These are phyloP conservation scores for Cladosporium sp. DNA, from an alignment of 2,329 filamentous ascomycete genomes.

Conservation along the genomic window DNA sequence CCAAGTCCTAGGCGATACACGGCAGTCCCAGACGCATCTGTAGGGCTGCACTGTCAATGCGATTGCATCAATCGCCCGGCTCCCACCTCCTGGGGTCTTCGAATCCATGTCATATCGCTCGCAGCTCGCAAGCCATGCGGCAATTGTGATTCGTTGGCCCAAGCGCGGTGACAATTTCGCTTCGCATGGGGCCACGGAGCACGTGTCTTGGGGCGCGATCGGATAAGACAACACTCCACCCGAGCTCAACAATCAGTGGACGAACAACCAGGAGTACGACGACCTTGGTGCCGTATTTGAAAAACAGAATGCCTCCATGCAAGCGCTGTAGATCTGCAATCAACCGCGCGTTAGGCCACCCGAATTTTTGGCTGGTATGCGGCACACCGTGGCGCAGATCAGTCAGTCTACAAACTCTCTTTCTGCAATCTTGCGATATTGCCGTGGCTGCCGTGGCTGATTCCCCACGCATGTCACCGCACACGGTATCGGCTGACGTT, in stretches of 20 bases:
- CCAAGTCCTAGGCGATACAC: neutral
- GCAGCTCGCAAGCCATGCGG: neutral
- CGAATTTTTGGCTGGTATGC: neutral
- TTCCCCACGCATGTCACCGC: conserved; percentile 5
- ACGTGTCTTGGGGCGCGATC: conserved; percentile 1
- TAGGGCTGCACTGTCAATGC: neutral
- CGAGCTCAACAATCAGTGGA: neutral
- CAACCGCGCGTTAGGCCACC: conserved; percentile 1
- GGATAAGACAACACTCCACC: neutral
- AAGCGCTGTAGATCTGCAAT: conserved; percentile 4
- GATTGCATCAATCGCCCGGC: neutral
- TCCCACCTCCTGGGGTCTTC: neutral
- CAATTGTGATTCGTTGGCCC: conserved; percentile 6
- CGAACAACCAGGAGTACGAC: neutral
- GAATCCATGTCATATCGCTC: neutral
- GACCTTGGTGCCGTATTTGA: neutral
- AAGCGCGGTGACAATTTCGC: conserved; percentile 8
- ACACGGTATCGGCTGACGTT: neutral
- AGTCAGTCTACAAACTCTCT: conserved; percentile 2
- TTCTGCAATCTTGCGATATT: neutral
- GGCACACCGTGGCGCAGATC: conserved; percentile 6
- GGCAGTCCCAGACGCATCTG: neutral
- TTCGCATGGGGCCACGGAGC: neutral
- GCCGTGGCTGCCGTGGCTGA: conserved; percentile 9
- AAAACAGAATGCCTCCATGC: neutral